These are phyloP conservation scores for Dendrothele bispora DNA, from an alignment of 768 basidiomycete genomes.

Conservation along the genomic window DNA sequence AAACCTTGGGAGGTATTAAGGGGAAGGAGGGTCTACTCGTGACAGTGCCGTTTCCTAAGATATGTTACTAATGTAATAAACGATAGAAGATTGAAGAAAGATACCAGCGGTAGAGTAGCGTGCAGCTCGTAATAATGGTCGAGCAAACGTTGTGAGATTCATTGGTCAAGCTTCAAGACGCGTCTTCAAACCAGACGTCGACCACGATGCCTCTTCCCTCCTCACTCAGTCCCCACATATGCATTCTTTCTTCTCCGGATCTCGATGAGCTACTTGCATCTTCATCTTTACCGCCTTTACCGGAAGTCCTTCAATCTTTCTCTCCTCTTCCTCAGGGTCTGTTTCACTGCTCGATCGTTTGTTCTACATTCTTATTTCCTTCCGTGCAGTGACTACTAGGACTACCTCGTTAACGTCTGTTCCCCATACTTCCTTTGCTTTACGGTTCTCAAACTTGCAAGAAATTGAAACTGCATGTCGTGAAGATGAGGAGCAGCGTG, in stretches of 20 bases:
- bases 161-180: too few relatives aligned
- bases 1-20: too few relatives aligned
- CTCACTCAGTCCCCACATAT: slow-evolving; percentile 82
- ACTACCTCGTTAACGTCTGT: slow-evolving; percentile 73
- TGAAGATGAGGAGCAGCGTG: slow-evolving; percentile 79
- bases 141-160: too few relatives aligned
- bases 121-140: too few relatives aligned
- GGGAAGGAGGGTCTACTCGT: too few relatives aligned
- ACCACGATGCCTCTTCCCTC: slow-evolving; percentile 61
- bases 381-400: slow-evolving; percentile 72
- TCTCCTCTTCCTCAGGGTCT: slow-evolving; percentile 80
- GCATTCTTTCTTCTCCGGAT: slow-evolving; percentile 71
- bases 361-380: slow-evolving; percentile 8
- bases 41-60: too few relatives aligned
- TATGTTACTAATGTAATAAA: too few relatives aligned
- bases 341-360: slow-evolving; percentile 11
- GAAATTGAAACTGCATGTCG: slow-evolving; percentile 74
- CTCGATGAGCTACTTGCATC: slow-evolving; percentile 57
- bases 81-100: too few relatives aligned
- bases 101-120: too few relatives aligned
- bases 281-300: slow-evolving; percentile 66
- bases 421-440: slow-evolving; percentile 67
- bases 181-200: too few relatives aligned
- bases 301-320: slow-evolving; percentile 79
- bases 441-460: slow-evolving; percentile 75